phyloP scores from a whole-genome alignment of 768 basidiomycete genomes.

The Termitomyces heimii region DNA sequence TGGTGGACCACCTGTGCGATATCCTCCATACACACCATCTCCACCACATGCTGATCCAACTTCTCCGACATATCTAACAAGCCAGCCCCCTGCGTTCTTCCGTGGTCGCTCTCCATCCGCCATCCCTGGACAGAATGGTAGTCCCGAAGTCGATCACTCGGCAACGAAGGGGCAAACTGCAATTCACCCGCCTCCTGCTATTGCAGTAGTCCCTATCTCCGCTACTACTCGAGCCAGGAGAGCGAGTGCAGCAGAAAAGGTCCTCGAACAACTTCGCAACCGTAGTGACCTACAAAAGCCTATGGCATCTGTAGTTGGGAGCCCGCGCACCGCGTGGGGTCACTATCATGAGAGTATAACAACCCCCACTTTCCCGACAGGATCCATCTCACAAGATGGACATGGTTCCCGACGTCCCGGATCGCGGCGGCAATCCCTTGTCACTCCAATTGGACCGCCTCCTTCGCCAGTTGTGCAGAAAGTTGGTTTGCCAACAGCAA shows the following conservation, averaged over 20 bases:
- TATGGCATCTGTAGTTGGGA: constrained; percentile 20
- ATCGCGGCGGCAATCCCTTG: constrained; percentile 35
- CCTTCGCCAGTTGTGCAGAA: constrained; percentile 53
- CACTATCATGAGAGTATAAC: constrained; percentile 26
- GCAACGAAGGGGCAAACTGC: constrained; percentile 8
- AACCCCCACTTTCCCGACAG: constrained; percentile 9
- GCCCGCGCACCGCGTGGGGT: constrained; percentile 41
- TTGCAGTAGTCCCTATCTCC: constrained; percentile 18
- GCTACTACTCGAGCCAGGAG: constrained; percentile 39
- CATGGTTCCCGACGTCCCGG: constrained; percentile 20
- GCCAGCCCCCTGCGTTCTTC: constrained; percentile 9
- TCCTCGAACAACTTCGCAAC: constrained; percentile 58
- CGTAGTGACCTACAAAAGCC: constrained; percentile 45
- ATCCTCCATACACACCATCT: constrained; percentile 19
- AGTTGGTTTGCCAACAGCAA: constrained; percentile 4
- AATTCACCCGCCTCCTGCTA: constrained; percentile 14
- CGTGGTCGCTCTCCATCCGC: constrained; percentile 23
- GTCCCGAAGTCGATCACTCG: constrained; percentile 14
- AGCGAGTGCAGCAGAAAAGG: constrained; percentile 63
- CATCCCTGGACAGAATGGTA: constrained; percentile 17
- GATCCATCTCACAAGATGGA: constrained; percentile 11
- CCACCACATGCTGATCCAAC: constrained; percentile 14
- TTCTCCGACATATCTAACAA: constrained; percentile 12
- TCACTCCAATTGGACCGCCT: constrained; percentile 40
- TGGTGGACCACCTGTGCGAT: constrained; percentile 21